Evolutionary conservation across 140 eudicot species (phyloP).

Genomic region (Oenanthe javanica): DNA sequence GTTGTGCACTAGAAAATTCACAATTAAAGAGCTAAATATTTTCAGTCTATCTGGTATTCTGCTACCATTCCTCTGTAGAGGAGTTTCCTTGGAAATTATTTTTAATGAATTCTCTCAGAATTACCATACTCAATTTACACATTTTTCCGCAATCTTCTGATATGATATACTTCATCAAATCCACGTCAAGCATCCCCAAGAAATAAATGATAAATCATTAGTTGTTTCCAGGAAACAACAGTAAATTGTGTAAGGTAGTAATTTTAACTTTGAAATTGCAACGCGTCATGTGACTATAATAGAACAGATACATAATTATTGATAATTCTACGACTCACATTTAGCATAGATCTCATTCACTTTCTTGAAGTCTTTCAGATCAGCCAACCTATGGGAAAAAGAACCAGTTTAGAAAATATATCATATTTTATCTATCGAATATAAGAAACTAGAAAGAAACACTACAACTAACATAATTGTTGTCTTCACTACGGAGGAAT

Average conservation of each 20-base stretch:
- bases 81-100: no score
- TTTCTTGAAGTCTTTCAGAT: slow-evolving; percentile 87
- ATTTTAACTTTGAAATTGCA: not conserved
- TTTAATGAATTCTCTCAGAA: not conserved
- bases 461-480: slow-evolving; percentile 57
- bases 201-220: no score
- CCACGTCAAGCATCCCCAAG: not conserved
- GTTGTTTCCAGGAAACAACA: not conserved
- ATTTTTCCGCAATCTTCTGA: not conserved
- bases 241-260: not conserved
- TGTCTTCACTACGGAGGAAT: slow-evolving; percentile 92
- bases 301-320: not conserved
- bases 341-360: slow-evolving; percentile 93
- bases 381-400: slow-evolving; percentile 74
- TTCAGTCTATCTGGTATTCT: not conserved
- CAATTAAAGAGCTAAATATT: not conserved
- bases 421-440: not conserved
- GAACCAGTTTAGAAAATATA: not conserved
- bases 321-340: slow-evolving; percentile 36
- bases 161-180: not conserved
- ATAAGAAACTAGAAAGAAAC: not conserved
- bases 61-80: not conserved
- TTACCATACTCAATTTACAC: not conserved
- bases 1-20: not conserved
- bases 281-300: not conserved